A percentile compares a stretch with the other conserved stretches of the same genome.
Conservation (phyloP, 768 basidiomycete species). For the Astraeus odoratus region DNA sequence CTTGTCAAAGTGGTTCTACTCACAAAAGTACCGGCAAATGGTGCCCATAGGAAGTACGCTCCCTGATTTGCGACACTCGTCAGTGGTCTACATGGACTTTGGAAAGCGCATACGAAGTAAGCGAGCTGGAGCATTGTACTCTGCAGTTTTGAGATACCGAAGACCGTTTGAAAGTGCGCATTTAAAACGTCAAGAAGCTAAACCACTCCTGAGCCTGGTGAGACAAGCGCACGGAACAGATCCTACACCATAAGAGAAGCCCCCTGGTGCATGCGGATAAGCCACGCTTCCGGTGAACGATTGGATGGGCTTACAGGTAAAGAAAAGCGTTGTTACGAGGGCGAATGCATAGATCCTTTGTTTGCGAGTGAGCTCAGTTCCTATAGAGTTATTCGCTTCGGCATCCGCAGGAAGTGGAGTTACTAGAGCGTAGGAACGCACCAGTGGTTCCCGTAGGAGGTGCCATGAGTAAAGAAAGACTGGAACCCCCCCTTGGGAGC, state of each 20-base stretch:
- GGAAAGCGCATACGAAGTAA: conserved; percentile 46
- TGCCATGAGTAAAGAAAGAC: conserved; percentile 23
- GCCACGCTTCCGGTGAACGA: neutral
- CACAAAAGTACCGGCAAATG: conserved; percentile 51
- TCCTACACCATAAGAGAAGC: conserved; percentile 59
- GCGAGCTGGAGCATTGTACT: conserved; percentile 71
- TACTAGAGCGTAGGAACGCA: conserved; percentile 11
- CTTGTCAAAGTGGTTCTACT: conserved; percentile 18
- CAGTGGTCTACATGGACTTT: neutral
- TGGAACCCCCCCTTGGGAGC: neutral
- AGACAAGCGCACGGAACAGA: neutral
- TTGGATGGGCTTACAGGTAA: conserved; percentile 45
- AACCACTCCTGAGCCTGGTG: conserved; percentile 6
- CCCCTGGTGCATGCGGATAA: conserved; percentile 35
- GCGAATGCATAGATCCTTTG: conserved; percentile 54
- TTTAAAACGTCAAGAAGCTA: conserved; percentile 64
- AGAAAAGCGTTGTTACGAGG: conserved; percentile 70
- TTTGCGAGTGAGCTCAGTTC: conserved; percentile 36
- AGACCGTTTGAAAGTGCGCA: conserved; percentile 67
- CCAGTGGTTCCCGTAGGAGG: conserved; percentile 37
- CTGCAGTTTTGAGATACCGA: conserved; percentile 60
- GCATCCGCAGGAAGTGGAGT: neutral
- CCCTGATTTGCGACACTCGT: conserved; percentile 28
- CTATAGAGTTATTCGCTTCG: conserved; percentile 6
- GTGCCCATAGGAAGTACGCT: conserved; percentile 56